Conservation (phyloP, 805 yeast species). For the Wickerhamomyces sydowiorum region DNA sequence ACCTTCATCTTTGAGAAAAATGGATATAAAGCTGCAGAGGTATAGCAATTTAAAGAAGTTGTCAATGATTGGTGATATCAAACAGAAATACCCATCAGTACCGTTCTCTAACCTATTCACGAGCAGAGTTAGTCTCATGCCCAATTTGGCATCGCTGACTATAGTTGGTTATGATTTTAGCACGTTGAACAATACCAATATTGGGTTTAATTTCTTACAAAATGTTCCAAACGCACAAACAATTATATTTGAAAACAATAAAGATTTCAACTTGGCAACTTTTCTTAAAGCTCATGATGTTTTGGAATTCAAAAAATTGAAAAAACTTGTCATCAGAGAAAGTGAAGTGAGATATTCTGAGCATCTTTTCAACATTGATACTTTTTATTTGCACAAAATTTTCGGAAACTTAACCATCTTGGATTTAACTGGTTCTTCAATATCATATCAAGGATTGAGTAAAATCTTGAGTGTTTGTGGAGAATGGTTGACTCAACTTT, state of each 20-base stretch:
- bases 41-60: conserved; percentile 10
- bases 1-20: conserved; percentile 4
- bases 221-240: conserved; percentile 13
- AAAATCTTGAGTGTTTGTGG: conserved; percentile 14
- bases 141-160: conserved; percentile 11
- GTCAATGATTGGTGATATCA: conserved; percentile 13
- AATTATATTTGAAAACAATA: conserved; percentile 18
- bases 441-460: conserved; percentile 16
- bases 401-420: conserved; percentile 10
- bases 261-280: conserved; percentile 11
- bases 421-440: conserved; percentile 20
- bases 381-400: conserved; percentile 8
- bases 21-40: not conserved
- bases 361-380: conserved; percentile 9
- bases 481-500: conserved; percentile 5
- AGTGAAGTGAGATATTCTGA: conserved; percentile 12
- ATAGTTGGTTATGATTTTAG: conserved; percentile 19
- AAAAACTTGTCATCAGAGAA: conserved; percentile 16
- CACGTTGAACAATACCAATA: conserved; percentile 9
- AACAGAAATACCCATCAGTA: conserved; percentile 9
- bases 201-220: conserved; percentile 17
- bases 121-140: conserved; percentile 4
- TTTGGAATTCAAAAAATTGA: conserved; percentile 7
- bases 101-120: conserved; percentile 18
- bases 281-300: conserved; percentile 13